Evolutionary conservation across 306 rosid genomes (phyloP).

Genomic region (Clitoria ternatea): DNA sequence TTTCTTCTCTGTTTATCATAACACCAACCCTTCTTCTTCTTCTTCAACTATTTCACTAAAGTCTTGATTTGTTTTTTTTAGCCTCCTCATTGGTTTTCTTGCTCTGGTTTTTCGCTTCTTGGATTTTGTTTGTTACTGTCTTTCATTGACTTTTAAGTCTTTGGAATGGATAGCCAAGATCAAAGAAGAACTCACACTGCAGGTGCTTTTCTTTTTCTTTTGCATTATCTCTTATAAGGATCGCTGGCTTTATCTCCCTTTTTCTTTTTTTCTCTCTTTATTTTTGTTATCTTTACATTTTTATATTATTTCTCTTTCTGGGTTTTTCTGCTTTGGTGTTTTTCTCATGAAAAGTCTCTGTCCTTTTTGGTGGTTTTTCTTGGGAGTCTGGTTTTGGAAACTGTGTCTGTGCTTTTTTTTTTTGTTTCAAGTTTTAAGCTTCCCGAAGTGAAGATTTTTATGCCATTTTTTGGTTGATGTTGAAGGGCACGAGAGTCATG

Average conservation of each 20-base stretch:
- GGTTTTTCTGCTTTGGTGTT: neutral
- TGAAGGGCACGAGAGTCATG: constrained; percentile 53
- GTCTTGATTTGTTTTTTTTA: neutral
- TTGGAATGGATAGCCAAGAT: constrained; percentile 32
- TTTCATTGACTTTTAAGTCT: constrained; percentile 12
- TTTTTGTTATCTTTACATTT: neutral
- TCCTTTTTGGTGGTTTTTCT: constrained; percentile 17
- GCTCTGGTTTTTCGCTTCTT: neutral
- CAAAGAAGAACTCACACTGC: constrained; percentile 24
- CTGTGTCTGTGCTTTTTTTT: constrained; percentile 1
- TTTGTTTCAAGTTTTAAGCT: neutral
- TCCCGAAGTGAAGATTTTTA: neutral
- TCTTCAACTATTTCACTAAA: neutral
- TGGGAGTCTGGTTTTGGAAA: constrained; percentile 8
- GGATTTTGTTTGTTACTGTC: constrained; percentile 16
- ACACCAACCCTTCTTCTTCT: neutral
- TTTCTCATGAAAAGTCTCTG: constrained; percentile 21
- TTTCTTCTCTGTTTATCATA: neutral
- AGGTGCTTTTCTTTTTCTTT: constrained; percentile 23
- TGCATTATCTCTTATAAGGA: neutral
- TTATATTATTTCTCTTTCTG: constrained; percentile 8
- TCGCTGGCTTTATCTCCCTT: neutral
- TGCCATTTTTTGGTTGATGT: neutral
- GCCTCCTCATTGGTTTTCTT: neutral
- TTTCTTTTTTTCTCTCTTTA: neutral